Conservation (phyloP, 2,329 filamentous ascomycete species). For the Xylaria sp. region DNA sequence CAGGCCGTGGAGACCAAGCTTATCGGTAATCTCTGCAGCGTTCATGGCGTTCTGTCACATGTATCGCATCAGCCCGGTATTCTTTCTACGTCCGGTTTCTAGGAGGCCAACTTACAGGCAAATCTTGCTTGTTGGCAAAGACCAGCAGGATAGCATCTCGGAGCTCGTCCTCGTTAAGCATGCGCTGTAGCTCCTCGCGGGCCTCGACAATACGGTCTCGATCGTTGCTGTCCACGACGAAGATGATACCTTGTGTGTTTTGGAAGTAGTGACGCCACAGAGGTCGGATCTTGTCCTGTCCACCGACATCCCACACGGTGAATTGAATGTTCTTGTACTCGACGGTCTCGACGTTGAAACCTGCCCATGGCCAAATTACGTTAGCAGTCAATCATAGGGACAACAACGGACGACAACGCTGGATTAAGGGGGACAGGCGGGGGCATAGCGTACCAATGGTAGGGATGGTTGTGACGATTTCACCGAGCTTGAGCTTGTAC, state of each 20-base stretch:
- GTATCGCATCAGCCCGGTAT: slow-evolving; percentile 37
- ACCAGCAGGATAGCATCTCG: slow-evolving; percentile 96
- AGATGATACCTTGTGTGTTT: slow-evolving; percentile 99
- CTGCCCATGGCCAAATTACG: slow-evolving; percentile 56
- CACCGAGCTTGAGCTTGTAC: slow-evolving; percentile 99
- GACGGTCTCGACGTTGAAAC: slow-evolving; percentile 99
- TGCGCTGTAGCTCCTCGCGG: slow-evolving; percentile 94
- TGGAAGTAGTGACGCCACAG: slow-evolving; percentile 99
- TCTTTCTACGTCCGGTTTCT: slow-evolving; percentile 44
- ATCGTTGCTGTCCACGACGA: slow-evolving; percentile 99
- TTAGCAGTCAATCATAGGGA: slow-evolving; percentile 36
- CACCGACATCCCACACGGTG: slow-evolving; percentile 99
- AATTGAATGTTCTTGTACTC: slow-evolving; percentile 99
- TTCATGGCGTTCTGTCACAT: slow-evolving; percentile 92
- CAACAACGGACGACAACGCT: not conserved
- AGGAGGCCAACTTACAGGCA: slow-evolving; percentile 76
- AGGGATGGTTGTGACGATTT: slow-evolving; percentile 98
- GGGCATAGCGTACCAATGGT: slow-evolving; percentile 81
- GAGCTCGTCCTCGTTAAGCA: slow-evolving; percentile 99
- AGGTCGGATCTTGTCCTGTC: slow-evolving; percentile 99
- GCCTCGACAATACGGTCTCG: slow-evolving; percentile 98
- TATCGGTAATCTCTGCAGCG: slow-evolving; percentile 99
- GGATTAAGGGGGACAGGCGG: slow-evolving; percentile 1
- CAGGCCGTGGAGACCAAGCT: slow-evolving; percentile 99
- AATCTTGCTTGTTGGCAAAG: slow-evolving; percentile 99